Evolutionary conservation across 1,284 basidiomycete genomes (phyloP).

Genomic region (Rhodotorula sp.): DNA sequence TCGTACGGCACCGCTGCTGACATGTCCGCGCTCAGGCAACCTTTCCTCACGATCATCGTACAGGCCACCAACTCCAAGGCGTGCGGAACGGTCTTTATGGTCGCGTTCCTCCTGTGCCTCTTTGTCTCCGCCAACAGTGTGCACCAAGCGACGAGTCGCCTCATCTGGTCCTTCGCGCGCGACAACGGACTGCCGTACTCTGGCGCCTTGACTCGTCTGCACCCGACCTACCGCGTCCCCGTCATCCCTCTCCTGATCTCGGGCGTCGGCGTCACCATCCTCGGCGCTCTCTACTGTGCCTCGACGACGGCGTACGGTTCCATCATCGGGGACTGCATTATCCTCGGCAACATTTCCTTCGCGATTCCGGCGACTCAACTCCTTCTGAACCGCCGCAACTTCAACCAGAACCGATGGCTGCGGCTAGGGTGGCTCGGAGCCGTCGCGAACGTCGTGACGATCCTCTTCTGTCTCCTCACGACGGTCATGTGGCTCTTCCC

Average conservation of each 20-base stretch:
- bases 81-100: conserved; percentile 1
- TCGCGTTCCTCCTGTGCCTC: not conserved
- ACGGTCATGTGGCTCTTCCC: conserved; percentile 56
- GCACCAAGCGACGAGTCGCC: conserved; percentile 4
- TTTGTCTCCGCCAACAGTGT: not conserved
- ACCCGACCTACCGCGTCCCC: conserved; percentile 55
- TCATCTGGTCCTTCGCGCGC: conserved; percentile 58
- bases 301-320: conserved; percentile 56
- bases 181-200: conserved; percentile 62
- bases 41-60: conserved; percentile 11
- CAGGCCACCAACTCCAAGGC: conserved; percentile 2
- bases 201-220: conserved; percentile 55
- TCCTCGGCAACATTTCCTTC: conserved; percentile 52
- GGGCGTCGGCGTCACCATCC: conserved; percentile 53
- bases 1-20: no score
- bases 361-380: conserved; percentile 50
- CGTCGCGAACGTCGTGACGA: conserved; percentile 49
- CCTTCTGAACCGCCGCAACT: conserved; percentile 48
- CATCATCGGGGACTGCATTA: conserved; percentile 51
- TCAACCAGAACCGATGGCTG: conserved; percentile 41
- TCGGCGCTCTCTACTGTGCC: conserved; percentile 54
- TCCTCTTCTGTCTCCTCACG: conserved; percentile 51
- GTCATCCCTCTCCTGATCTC: conserved; percentile 58
- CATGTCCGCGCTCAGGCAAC: not conserved
- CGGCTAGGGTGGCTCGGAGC: conserved; percentile 37